Evolutionary conservation across 805 yeast species (phyloP).

Genomic region (Candida lessepsii): DNA sequence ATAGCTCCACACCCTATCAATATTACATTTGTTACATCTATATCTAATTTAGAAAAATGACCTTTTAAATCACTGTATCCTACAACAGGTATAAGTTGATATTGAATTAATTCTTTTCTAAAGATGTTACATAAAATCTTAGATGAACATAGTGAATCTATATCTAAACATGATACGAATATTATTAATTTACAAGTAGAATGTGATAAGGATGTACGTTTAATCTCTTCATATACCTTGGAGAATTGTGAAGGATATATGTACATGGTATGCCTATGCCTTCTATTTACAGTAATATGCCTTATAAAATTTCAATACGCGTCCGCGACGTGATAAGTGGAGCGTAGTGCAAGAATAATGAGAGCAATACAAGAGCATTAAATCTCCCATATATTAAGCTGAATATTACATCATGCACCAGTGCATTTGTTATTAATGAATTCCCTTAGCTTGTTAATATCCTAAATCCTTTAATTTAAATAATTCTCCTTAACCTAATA

Average conservation of each 20-base stretch:
- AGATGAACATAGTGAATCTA: slow-evolving; percentile 90
- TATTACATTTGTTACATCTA: slow-evolving; percentile 71
- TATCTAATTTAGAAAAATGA: slow-evolving; percentile 65
- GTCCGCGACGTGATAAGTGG: too few relatives aligned
- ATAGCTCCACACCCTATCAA: slow-evolving; percentile 92
- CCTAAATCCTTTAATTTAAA: too few relatives aligned
- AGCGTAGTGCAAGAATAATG: too few relatives aligned
- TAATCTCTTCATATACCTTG: slow-evolving; percentile 64
- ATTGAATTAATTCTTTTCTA: slow-evolving; percentile 79
- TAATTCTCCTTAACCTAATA: too few relatives aligned
- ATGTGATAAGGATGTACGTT: slow-evolving; percentile 75
- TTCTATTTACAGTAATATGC: background rate
- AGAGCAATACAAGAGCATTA: background rate
- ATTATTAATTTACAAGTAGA: slow-evolving; percentile 87
- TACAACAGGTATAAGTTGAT: slow-evolving; percentile 86
- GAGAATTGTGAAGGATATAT: slow-evolving; percentile 69
- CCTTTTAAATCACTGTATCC: slow-evolving; percentile 78
- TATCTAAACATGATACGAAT: slow-evolving; percentile 85
- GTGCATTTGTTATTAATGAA: too few relatives aligned
- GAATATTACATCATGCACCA: slow-evolving; percentile 2
- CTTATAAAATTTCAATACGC: slow-evolving; percentile 6
- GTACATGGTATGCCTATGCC: slow-evolving; percentile 53
- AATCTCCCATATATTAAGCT: background rate
- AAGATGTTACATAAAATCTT: slow-evolving; percentile 68
- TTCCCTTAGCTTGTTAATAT: too few relatives aligned